phyloP scores from a whole-genome alignment of 768 basidiomycete genomes.

The Nidularia sp. region DNA sequence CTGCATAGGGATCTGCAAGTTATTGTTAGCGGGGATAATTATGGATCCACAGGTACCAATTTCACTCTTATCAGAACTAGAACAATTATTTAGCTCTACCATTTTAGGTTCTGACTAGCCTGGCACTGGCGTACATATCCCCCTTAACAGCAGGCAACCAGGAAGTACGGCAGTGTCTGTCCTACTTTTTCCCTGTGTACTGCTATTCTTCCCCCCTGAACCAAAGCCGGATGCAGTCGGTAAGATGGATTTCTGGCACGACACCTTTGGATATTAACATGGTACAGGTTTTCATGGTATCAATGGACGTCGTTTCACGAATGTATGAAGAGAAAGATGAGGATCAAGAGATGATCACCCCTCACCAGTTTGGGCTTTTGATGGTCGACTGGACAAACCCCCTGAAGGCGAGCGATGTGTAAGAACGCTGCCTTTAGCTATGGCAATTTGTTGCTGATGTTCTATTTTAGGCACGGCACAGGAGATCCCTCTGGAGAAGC shows the following conservation, averaged over 20 bases:
- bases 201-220: slow-evolving; percentile 82
- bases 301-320: slow-evolving; percentile 57
- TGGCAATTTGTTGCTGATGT: background rate
- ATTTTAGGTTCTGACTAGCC: slow-evolving; percentile 31
- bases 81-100: background rate
- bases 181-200: slow-evolving; percentile 95
- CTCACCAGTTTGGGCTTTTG: slow-evolving; percentile 72
- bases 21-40: slow-evolving; percentile 83
- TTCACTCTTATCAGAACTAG: background rate
- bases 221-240: slow-evolving; percentile 60
- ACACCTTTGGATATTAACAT: background rate
- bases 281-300: slow-evolving; percentile 62
- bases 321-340: slow-evolving; percentile 65
- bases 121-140: slow-evolving; percentile 69
- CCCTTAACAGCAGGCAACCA: slow-evolving; percentile 83
- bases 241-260: slow-evolving; percentile 14
- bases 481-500: slow-evolving; percentile 12
- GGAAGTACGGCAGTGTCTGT: slow-evolving; percentile 85
- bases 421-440: slow-evolving; percentile 8
- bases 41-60: slow-evolving; percentile 66
- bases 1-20: slow-evolving; percentile 82
- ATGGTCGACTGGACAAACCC: slow-evolving; percentile 90
- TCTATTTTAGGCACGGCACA: slow-evolving; percentile 9
- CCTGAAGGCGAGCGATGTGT: slow-evolving; percentile 54
- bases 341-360: slow-evolving; percentile 68